Percentiles rank a stretch among this genome's conserved stretches.
phyloP scores from a whole-genome alignment of 2,329 filamentous ascomycete species.

The Seiridium cupressi region DNA sequence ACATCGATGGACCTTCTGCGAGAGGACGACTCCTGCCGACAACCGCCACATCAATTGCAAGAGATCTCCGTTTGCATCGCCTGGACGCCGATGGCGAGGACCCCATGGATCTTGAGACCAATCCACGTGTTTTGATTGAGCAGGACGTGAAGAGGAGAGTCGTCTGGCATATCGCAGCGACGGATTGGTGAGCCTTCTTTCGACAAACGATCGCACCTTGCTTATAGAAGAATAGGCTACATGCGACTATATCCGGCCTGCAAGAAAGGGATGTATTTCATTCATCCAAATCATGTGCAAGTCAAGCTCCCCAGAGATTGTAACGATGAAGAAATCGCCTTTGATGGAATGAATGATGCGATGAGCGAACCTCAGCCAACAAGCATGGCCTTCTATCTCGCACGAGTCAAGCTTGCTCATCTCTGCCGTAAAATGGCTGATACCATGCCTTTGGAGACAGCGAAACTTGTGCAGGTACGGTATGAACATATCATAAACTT shows the following conservation, averaged over 20 bases:
- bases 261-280: constrained; percentile 19
- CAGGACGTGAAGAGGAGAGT: constrained; percentile 15
- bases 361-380: constrained; percentile 8
- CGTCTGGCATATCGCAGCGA: constrained; percentile 15
- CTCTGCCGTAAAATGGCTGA: constrained; percentile 16
- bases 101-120: constrained; percentile 1
- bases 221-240: constrained; percentile 11
- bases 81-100: constrained; percentile 11
- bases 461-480: constrained; percentile 12
- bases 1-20: constrained; percentile 17
- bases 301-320: constrained; percentile 13
- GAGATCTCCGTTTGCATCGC: constrained; percentile 17
- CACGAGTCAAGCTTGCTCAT: constrained; percentile 14
- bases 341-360: background rate
- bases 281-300: constrained; percentile 16
- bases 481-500: constrained; percentile 14
- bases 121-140: constrained; percentile 5
- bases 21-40: constrained; percentile 15
- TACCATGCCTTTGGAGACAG: constrained; percentile 13
- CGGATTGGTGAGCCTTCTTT: constrained; percentile 12
- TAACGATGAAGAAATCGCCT: constrained; percentile 10
- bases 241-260: constrained; percentile 18
- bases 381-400: constrained; percentile 16
- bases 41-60: constrained; percentile 13
- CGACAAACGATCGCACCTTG: too few species aligned